Conservation (phyloP, 2,329 filamentous ascomycete species). For the Didymella pinodella region DNA sequence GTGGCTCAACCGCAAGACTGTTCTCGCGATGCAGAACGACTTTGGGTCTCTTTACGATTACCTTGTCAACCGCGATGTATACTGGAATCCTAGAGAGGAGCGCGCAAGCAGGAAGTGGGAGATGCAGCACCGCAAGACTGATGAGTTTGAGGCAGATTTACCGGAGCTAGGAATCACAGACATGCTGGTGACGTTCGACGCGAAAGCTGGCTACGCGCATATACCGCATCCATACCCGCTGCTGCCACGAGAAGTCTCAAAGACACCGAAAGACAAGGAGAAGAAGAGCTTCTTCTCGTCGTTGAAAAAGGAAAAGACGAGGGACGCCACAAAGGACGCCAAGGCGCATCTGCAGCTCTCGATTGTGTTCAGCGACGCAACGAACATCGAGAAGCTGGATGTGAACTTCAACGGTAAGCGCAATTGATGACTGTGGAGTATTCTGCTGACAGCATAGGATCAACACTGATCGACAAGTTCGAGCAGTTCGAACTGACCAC, state of each 20-base stretch:
- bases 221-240: conserved; percentile 70
- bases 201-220: conserved; percentile 61
- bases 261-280: conserved; percentile 35
- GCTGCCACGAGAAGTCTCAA: conserved; percentile 57
- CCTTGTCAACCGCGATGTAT: conserved; percentile 70
- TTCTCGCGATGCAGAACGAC: conserved; percentile 67
- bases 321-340: conserved; percentile 44
- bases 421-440: background rate
- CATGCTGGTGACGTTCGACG: conserved; percentile 71
- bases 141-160: conserved; percentile 53
- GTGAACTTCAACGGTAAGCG: conserved; percentile 47
- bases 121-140: conserved; percentile 56
- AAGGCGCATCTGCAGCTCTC: conserved; percentile 52
- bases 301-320: conserved; percentile 48
- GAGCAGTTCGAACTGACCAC: conserved; percentile 52
- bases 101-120: conserved; percentile 70
- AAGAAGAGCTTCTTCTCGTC: conserved; percentile 45
- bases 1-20: conserved; percentile 69
- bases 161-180: conserved; percentile 70
- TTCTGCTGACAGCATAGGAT: conserved; percentile 35
- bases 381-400: conserved; percentile 52
- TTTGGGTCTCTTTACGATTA: conserved; percentile 76
- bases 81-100: conserved; percentile 70
- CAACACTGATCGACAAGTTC: conserved; percentile 52
- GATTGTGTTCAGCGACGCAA: conserved; percentile 52